Conservation (phyloP, 2,329 filamentous ascomycete genomes). For the Daldinia sp. region DNA sequence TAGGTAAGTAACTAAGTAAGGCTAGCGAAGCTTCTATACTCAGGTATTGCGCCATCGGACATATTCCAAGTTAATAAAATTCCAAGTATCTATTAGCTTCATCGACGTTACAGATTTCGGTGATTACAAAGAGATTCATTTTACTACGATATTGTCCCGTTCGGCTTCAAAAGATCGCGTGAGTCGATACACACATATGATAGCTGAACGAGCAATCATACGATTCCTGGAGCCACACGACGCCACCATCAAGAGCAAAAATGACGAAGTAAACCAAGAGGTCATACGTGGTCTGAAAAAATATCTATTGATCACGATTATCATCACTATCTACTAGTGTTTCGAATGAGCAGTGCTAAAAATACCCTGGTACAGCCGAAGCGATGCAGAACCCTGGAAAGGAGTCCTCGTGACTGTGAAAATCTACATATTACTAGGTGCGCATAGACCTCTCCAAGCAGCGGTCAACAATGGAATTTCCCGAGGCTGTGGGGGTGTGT, state of each 20-base stretch:
- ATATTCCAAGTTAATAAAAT: no score
- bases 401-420: conserved; percentile 4
- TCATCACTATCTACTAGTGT: background rate
- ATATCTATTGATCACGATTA: background rate
- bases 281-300: conserved; percentile 4
- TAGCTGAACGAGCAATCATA: background rate
- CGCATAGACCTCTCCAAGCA: conserved; percentile 7
- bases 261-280: background rate
- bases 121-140: background rate
- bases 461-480: conserved; percentile 5
- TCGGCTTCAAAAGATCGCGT: background rate
- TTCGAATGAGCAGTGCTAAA: conserved; percentile 1
- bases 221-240: background rate
- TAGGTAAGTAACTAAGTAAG: no score
- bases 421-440: conserved; percentile 2
- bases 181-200: background rate
- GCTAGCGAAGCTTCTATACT: no score
- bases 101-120: background rate
- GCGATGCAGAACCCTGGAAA: conserved; percentile 1
- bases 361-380: background rate
- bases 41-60: no score
- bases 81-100: background rate
- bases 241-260: background rate
- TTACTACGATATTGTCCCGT: background rate
- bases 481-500: background rate